Base-by-base conservation (phyloP, 495 filamentous ascomycete species). In the Astrothelium macrocarpum region DNA sequence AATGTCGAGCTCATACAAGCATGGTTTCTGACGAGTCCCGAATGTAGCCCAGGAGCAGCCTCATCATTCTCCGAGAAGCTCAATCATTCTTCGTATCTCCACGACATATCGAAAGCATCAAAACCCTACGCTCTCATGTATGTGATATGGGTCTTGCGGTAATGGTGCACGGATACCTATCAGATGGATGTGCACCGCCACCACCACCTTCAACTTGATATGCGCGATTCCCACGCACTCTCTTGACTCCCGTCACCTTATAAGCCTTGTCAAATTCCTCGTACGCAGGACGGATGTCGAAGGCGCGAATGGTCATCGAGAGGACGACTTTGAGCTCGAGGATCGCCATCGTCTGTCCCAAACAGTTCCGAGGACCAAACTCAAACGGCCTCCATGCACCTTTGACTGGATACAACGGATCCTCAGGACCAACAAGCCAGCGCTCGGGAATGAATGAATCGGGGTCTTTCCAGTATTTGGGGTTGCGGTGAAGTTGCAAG, bases 301-400 rank as follows among this genome's bases (percentile, higher is more conserved):
- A 74, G 10, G 59, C 43, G 5, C 72, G 39, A 0, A 71, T n/a
- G 1, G 67, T 68, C 39, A 71, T 61, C 20, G 66, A 71, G 1
- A 76, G 60, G 12, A 73, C 65, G 43, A 76, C 63, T 49, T 71
- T 74, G n/a, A 68, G 60, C 61, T 76, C 72, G 29, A 75, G 32
- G 12, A 71, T 66, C 12, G 74, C 71, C 14, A 76, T 67, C 49
- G 74, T 71, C 65, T 76, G 74, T 12, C 74, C 74, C 31, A 76
- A 72, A 53, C 74, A 76, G 61, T 72, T 73, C 2, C 74, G 63
- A 4, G 67, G 67, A 1, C 74, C 74, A 26, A 68, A 65, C 25
- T 65, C 71, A 45, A 75, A 77, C 20, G 69, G 71, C 2, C 67
- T 61, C 62, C 64, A 74, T 9, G 73, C 71, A 9, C 23, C 39